phyloP scores from a whole-genome alignment of 2,329 filamentous ascomycete genomes.

The Botrytis aclada region DNA sequence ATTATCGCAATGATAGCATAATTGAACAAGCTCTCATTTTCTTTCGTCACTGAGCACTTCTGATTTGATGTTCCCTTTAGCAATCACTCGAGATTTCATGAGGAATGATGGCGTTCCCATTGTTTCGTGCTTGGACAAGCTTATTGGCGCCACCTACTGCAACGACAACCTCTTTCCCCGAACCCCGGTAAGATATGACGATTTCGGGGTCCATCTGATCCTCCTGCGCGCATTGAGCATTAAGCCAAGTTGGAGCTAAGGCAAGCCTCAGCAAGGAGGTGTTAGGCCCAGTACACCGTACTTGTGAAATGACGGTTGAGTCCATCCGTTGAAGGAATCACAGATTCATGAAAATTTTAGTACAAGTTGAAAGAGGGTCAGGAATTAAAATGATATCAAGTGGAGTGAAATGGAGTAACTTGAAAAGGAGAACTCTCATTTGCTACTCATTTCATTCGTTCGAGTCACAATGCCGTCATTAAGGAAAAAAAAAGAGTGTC shows the following conservation, averaged over 20 bases:
- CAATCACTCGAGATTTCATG: not conserved
- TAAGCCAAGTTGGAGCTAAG: not conserved
- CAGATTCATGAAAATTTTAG: not conserved
- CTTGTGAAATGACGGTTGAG: slow-evolving; percentile 2
- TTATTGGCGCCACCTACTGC: slow-evolving; percentile 13
- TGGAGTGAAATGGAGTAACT: not conserved
- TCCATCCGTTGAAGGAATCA: slow-evolving; percentile 10
- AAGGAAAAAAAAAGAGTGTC: not conserved
- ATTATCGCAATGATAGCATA: not conserved
- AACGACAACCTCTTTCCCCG: not conserved
- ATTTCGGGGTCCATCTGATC: slow-evolving; percentile 18
- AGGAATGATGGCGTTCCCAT: slow-evolving; percentile 12
- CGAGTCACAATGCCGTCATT: slow-evolving; percentile 10
- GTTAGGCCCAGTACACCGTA: not conserved
- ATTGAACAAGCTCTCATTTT: not conserved
- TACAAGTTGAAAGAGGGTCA: not conserved
- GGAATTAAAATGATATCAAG: slow-evolving; percentile 5
- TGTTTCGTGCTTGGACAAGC: not conserved
- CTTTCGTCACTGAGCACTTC: not conserved
- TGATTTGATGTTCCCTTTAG: not conserved
- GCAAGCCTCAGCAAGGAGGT: slow-evolving; percentile 12
- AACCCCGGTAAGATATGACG: slow-evolving; percentile 12
- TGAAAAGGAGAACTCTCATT: not conserved
- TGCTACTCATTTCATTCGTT: slow-evolving; percentile 8
- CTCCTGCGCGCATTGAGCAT: slow-evolving; percentile 13